Evolutionary conservation across 495 filamentous ascomycete species (phyloP).

Genomic region (Penicillium desertorum): DNA sequence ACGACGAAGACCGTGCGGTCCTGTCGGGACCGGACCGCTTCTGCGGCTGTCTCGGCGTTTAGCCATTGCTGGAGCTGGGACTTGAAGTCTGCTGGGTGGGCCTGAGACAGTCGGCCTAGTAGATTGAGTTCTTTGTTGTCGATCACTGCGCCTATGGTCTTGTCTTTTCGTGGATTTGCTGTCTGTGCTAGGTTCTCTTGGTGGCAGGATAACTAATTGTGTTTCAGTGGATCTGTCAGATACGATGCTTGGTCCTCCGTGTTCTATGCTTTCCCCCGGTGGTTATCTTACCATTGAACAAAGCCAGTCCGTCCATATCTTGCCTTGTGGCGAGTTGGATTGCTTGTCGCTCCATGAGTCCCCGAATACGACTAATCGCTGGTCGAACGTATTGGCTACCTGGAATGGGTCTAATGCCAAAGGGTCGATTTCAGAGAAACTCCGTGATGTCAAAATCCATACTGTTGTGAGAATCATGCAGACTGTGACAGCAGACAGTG

Average conservation of each 20-base stretch:
- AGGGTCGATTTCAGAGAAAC: constrained; percentile 28
- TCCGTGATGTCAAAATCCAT: constrained; percentile 35
- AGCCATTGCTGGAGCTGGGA: constrained; percentile 45
- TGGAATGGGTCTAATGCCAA: constrained; percentile 23
- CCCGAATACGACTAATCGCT: constrained; percentile 48
- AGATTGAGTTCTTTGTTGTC: constrained; percentile 37
- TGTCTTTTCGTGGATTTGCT: constrained; percentile 29
- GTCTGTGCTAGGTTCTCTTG: constrained; percentile 49
- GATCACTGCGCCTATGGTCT: constrained; percentile 43
- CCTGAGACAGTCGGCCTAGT: constrained; percentile 30
- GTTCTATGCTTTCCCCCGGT: neutral
- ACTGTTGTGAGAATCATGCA: constrained; percentile 37
- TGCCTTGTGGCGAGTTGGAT: constrained; percentile 36
- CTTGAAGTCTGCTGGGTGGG: constrained; percentile 41
- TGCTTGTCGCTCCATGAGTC: constrained; percentile 53
- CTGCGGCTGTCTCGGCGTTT: constrained; percentile 30
- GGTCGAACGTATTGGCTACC: constrained; percentile 28
- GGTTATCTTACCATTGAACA: constrained; percentile 38
- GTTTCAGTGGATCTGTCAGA: constrained; percentile 5
- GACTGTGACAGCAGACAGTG: constrained; percentile 33
- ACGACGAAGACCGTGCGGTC: constrained; percentile 42
- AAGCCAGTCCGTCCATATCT: constrained; percentile 48
- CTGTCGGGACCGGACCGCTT: constrained; percentile 26
- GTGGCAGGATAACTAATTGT: constrained; percentile 40
- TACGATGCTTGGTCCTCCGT: constrained; percentile 2